Percentiles rank a stretch among this genome's conserved stretches.
These are phyloP conservation scores for Brassica hybrid DNA, from an alignment of 441 rosid species.

Conservation along the genomic window DNA sequence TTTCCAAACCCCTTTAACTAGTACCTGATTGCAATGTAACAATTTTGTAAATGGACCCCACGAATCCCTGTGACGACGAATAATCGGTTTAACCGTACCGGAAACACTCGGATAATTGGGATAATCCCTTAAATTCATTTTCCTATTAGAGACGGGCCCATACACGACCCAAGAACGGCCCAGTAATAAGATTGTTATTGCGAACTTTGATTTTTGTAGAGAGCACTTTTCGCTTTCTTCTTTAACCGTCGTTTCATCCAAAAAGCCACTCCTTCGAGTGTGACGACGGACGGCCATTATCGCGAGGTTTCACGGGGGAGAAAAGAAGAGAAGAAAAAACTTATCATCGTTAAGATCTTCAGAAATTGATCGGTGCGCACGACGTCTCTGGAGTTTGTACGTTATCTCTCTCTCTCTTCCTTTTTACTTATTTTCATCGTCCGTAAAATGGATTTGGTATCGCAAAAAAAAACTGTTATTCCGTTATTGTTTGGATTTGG, in stretches of 20 bases:
- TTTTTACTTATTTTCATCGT: neutral
- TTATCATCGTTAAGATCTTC: neutral
- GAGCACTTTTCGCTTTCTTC: neutral
- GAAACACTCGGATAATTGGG: neutral
- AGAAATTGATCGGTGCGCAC: neutral
- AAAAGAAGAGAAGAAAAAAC: neutral
- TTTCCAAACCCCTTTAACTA: conserved; percentile 10
- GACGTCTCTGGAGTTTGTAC: conserved; percentile 16
- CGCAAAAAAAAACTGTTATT: neutral
- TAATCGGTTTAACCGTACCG: neutral
- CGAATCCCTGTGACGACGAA: conserved; percentile 7
- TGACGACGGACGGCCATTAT: conserved; percentile 6
- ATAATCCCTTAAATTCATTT: neutral
- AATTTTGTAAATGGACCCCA: conserved; percentile 22
- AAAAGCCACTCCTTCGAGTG: neutral
- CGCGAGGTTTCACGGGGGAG: no score
- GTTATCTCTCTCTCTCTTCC: neutral
- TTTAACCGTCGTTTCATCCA: neutral
- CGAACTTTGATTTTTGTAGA: neutral
- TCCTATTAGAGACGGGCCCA: neutral
- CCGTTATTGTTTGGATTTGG: conserved; percentile 8
- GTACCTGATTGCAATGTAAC: conserved; percentile 28
- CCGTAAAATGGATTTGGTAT: neutral
- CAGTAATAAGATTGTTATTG: neutral
- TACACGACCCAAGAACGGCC: neutral